Evolutionary conservation across 441 rosid species (phyloP), one percentile per base, ranked within the genome.

Genomic region (Daphne laureola): DNA sequence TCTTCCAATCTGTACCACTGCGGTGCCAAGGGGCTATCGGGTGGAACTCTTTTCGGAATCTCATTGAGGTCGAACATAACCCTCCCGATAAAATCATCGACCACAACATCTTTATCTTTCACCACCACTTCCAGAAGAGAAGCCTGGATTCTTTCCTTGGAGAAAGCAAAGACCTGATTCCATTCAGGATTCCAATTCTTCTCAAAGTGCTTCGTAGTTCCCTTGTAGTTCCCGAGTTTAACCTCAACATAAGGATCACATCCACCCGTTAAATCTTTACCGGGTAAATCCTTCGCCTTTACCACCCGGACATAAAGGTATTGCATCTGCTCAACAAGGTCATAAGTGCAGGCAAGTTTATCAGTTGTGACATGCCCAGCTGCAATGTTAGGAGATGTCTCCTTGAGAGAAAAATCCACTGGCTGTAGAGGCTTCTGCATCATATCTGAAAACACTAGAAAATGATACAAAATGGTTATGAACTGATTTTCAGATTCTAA

Each of bases 11-110:
- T 55, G 17, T 61, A 55, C 70, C 71, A 67, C 51, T 61, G 96
- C 15, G 97, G 97, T 44, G 97, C 98, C 69, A 92, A 57, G 0
- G 97, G 92, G 59, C 98, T 89, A 55, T 92, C 98, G 0, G 98
- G 98, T 0, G 96, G 96, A 58, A 81, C 86, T 60, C 96, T 71
- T 58, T 71, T 86, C 1, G 97, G 98, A 57, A 89, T 59, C 52
- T 89, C 97, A 59, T 81, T 84, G 61, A 92, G 76, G 64, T 92
- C 98, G 62, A 86, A 92, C 61, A 73, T 49, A 16, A 70, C 68
- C 64, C 81, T 62, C 8, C 98, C 97, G 6, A 84, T 75, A 14
- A 84, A 67, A 68, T 89, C 97, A 68, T 92, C 98, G 3, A 72
- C 16, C 52, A 86, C 68, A 23, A 88, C 71, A 56, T 77, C 92